A percentile compares a stretch with the other conserved stretches of the same genome.
Evolutionary conservation across 495 filamentous ascomycete species (phyloP).

Genomic region (Neurospora sp.): DNA sequence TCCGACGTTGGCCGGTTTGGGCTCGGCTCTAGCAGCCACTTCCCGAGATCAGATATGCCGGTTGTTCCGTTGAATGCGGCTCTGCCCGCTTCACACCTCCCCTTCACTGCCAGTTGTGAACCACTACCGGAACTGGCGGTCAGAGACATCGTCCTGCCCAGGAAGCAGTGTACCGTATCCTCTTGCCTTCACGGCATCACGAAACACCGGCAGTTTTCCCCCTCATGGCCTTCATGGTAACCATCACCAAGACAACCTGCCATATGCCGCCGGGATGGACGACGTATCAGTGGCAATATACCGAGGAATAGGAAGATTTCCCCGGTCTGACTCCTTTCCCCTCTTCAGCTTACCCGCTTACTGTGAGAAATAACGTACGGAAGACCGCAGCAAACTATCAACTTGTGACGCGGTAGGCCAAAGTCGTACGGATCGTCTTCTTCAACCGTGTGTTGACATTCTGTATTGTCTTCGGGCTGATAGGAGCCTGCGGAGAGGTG

Average conservation of each 20-base stretch:
- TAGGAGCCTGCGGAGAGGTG: not conserved
- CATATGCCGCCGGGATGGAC: not conserved
- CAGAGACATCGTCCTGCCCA: not conserved
- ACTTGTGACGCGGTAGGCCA: not conserved
- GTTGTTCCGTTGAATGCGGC: not conserved
- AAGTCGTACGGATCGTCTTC: not conserved
- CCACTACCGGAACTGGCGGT: not conserved
- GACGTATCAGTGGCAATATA: not conserved
- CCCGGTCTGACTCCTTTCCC: not conserved
- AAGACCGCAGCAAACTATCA: not conserved
- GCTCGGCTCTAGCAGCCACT: not conserved
- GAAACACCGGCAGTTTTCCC: not conserved
- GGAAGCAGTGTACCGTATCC: not conserved
- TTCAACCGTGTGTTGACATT: not conserved
- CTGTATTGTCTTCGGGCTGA: not conserved
- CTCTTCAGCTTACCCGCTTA: not conserved
- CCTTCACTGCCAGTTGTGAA: not conserved
- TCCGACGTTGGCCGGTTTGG: not conserved
- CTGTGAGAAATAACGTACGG: not conserved
- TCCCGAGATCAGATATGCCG: not conserved
- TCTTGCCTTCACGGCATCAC: not conserved
- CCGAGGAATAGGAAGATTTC: not conserved
- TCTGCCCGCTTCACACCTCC: not conserved
- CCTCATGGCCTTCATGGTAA: not conserved
- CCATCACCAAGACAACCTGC: not conserved